A percentile compares a stretch with the other conserved stretches of the same genome.
Conservation (phyloP, 495 filamentous ascomycete genomes). For the Xylaria intraflava region DNA sequence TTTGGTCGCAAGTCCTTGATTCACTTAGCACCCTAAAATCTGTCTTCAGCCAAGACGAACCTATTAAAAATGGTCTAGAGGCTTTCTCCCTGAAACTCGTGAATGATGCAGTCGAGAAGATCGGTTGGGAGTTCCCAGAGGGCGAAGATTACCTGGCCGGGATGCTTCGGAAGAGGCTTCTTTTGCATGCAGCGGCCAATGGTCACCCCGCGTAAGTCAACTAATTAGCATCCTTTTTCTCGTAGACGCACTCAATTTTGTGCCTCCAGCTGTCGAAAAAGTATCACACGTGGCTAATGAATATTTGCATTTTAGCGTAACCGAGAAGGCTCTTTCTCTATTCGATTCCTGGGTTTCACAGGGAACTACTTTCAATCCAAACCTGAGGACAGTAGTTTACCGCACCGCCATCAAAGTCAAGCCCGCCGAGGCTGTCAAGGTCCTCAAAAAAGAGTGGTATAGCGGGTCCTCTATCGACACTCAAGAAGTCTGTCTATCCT, state of each 20-base stretch:
- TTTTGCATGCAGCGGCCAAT: slow-evolving; percentile 63
- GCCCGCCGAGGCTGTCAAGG: slow-evolving; percentile 53
- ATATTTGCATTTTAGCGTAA: slow-evolving; percentile 40
- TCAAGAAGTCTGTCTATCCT: slow-evolving; percentile 73
- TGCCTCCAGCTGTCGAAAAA: neutral
- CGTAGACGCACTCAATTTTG: neutral
- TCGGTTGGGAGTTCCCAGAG: slow-evolving; percentile 76
- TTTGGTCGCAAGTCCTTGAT: slow-evolving; percentile 77
- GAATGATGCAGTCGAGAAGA: slow-evolving; percentile 59
- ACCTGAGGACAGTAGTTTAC: slow-evolving; percentile 73
- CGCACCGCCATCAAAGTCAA: slow-evolving; percentile 67
- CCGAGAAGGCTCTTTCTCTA: slow-evolving; percentile 61
- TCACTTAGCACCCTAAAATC: slow-evolving; percentile 52
- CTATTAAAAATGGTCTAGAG: slow-evolving; percentile 55
- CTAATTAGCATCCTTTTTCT: neutral
- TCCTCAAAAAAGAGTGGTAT: slow-evolving; percentile 75
- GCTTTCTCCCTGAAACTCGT: slow-evolving; percentile 67
- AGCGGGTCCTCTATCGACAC: slow-evolving; percentile 79
- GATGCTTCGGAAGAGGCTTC: slow-evolving; percentile 73
- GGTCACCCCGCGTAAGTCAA: slow-evolving; percentile 62
- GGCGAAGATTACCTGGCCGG: slow-evolving; percentile 75
- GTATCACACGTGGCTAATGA: slow-evolving; percentile 6
- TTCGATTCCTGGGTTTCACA: slow-evolving; percentile 70
- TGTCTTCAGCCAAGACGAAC: slow-evolving; percentile 48
- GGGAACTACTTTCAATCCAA: slow-evolving; percentile 65